Percentiles rank a stretch among this genome's conserved stretches.
Conservation (phyloP, 495 filamentous ascomycete species). For the Astrothelium macrocarpum region DNA sequence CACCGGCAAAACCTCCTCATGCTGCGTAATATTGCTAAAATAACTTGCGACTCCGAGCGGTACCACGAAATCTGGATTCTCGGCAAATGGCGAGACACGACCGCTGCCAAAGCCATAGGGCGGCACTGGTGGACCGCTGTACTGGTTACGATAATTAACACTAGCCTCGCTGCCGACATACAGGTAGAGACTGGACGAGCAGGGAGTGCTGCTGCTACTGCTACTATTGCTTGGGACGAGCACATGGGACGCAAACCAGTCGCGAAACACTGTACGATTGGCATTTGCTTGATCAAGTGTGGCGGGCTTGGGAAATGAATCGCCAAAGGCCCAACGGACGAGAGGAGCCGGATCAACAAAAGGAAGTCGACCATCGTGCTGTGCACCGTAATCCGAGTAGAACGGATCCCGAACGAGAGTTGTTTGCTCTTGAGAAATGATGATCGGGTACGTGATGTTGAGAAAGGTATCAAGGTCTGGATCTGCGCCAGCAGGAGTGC, state of each 20-base stretch:
- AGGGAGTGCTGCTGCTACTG: conserved; percentile 19
- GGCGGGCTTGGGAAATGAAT: conserved; percentile 31
- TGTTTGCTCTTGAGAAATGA: conserved; percentile 28
- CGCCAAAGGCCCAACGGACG: conserved; percentile 47
- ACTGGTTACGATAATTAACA: conserved; percentile 28
- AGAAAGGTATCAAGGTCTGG: conserved; percentile 13
- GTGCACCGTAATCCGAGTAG: conserved; percentile 32
- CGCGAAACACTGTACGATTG: conserved; percentile 43
- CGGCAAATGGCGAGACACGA: conserved; percentile 40
- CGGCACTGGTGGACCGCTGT: conserved; percentile 25
- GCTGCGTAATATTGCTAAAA: conserved; percentile 42
- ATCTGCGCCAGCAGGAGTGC: conserved; percentile 13
- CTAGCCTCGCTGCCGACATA: conserved; percentile 24
- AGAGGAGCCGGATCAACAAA: conserved; percentile 39
- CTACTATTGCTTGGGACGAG: conserved; percentile 31
- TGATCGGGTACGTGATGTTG: conserved; percentile 20
- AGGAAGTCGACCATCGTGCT: conserved; percentile 28
- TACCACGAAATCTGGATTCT: conserved; percentile 47
- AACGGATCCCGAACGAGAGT: conserved; percentile 30
- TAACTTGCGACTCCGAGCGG: conserved; percentile 48
- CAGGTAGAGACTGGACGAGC: conserved; percentile 35
- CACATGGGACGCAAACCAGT: conserved; percentile 44
- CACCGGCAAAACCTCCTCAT: conserved; percentile 50
- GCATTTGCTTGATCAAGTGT: conserved; percentile 30
- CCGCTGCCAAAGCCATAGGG: conserved; percentile 39